Percentiles rank a stretch among this genome's conserved stretches.
Evolutionary conservation across 495 filamentous ascomycete species (phyloP).

Genomic region (Neurospora tetraspora): DNA sequence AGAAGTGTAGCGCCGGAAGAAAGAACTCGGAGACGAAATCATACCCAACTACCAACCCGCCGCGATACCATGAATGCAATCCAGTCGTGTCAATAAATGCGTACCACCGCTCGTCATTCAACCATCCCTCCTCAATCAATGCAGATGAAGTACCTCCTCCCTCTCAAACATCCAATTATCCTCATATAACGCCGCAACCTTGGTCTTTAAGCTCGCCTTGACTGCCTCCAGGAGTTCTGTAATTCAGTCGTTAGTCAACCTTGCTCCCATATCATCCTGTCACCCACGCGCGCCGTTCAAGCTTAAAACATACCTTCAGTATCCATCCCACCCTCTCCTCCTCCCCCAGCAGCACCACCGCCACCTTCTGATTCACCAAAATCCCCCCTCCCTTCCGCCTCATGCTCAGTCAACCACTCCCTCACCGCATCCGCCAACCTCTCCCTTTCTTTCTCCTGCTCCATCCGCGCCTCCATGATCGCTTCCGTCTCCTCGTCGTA

Average conservation of each 20-base stretch:
- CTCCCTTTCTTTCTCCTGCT: slow-evolving; percentile 38
- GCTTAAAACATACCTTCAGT: background rate
- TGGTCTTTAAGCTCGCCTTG: slow-evolving; percentile 58
- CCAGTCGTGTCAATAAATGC: background rate
- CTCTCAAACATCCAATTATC: slow-evolving; percentile 90
- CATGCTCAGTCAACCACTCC: slow-evolving; percentile 17
- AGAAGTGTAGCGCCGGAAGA: background rate
- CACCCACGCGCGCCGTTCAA: background rate
- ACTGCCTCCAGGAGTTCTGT: slow-evolving; percentile 64
- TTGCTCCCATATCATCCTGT: background rate
- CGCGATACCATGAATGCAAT: background rate
- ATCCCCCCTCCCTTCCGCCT: background rate
- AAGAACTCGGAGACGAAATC: background rate
- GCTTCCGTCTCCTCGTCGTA: slow-evolving; percentile 45
- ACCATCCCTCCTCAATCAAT: slow-evolving; percentile 4
- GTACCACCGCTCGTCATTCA: background rate
- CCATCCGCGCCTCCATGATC: slow-evolving; percentile 33
- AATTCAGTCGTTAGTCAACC: background rate
- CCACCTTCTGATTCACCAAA: background rate
- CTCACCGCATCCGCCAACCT: slow-evolving; percentile 43
- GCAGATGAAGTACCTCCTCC: slow-evolving; percentile 42
- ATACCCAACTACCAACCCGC: background rate
- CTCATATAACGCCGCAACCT: slow-evolving; percentile 62
- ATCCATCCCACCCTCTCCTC: background rate
- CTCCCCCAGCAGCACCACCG: background rate